Evolutionary conservation across 2,329 filamentous ascomycete species (phyloP).

Genomic region (Parascedosporium putredinis): DNA sequence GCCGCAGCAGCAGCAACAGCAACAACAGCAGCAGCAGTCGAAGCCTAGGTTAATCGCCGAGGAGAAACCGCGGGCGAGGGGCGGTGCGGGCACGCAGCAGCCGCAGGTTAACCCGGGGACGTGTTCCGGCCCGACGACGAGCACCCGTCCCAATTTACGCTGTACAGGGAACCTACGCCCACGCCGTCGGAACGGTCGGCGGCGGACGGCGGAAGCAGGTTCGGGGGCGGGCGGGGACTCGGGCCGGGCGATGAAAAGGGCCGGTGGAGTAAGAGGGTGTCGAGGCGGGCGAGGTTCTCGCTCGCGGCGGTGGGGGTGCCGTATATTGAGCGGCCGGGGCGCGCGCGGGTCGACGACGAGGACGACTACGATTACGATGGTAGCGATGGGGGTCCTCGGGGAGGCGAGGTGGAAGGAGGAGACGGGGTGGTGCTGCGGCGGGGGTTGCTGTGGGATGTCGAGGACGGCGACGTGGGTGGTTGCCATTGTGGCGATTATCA

Average conservation of each 20-base stretch:
- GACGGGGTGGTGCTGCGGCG: not conserved
- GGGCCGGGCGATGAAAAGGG: slow-evolving; percentile 6
- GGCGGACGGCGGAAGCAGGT: not conserved
- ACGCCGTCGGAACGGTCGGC: slow-evolving; percentile 6
- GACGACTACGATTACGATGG: not conserved
- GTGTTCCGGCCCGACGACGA: slow-evolving; percentile 1
- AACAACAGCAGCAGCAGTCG: not conserved
- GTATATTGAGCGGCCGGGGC: not conserved
- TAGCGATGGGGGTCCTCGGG: not conserved
- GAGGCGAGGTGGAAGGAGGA: not conserved
- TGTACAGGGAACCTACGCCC: slow-evolving; percentile 4
- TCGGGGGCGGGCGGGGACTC: no score
- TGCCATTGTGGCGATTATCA: slow-evolving; percentile 15
- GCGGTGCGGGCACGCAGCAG: not conserved
- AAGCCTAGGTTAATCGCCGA: not conserved
- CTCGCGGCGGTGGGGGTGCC: slow-evolving; percentile 3
- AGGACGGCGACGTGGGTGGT: slow-evolving; percentile 26
- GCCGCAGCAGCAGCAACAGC: not conserved
- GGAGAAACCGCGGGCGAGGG: not conserved
- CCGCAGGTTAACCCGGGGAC: not conserved
- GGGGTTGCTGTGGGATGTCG: slow-evolving; percentile 14
- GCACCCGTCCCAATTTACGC: slow-evolving; percentile 3
- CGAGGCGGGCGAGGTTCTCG: slow-evolving; percentile 4
- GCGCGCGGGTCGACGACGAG: not conserved
- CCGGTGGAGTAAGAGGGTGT: not conserved